These are phyloP conservation scores for Mycena olivaceomarginata DNA, from an alignment of 768 basidiomycete species.

Conservation along the genomic window DNA sequence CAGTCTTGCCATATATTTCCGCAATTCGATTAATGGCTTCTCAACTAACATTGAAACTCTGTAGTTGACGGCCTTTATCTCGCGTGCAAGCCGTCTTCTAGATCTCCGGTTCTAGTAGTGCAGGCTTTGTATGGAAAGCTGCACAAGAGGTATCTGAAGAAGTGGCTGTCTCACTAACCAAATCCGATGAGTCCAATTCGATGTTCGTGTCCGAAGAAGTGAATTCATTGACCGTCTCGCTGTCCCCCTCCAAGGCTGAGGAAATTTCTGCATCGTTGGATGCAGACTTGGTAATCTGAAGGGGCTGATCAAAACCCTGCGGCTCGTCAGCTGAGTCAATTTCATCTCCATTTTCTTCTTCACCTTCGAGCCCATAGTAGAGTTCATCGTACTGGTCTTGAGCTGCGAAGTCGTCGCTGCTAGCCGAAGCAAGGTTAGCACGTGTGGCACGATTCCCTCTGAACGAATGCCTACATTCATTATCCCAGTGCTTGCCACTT, in stretches of 20 bases:
- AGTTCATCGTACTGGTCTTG: neutral
- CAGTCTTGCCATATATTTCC: constrained; percentile 6
- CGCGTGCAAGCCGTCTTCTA: neutral
- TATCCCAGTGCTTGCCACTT: too few species aligned
- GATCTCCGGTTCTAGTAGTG: neutral
- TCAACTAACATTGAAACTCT: neutral
- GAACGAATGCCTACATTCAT: too few species aligned
- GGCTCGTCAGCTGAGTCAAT: neutral
- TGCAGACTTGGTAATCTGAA: neutral
- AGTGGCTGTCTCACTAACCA: too few species aligned
- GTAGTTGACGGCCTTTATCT: neutral
- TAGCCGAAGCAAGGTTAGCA: too few species aligned
- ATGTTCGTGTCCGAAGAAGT: neutral
- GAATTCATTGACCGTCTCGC: neutral
- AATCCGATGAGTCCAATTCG: neutral
- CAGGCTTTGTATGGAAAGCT: neutral
- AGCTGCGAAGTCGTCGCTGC: neutral
- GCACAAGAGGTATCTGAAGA: neutral
- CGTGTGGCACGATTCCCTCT: too few species aligned
- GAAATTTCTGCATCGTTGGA: neutral
- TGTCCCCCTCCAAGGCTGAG: neutral
- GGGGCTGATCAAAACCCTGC: neutral
- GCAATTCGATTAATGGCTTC: neutral
- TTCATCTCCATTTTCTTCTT: neutral
- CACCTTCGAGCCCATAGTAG: neutral